Evolutionary conservation across 257 asterid species (phyloP).

Genomic region (Phtheirospermum japonicum): DNA sequence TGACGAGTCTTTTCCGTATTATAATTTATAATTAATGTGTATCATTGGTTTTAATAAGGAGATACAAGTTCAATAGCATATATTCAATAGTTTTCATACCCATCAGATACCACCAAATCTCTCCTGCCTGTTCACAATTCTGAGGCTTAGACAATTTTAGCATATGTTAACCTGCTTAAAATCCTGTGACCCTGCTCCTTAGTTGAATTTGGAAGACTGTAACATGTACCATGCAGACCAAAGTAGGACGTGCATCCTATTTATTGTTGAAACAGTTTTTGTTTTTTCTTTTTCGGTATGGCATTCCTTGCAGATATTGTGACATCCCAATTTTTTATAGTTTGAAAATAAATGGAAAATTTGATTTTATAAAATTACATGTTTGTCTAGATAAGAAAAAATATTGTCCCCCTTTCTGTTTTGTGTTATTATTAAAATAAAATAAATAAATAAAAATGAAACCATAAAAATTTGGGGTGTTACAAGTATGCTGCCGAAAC

Average conservation of each 20-base stretch:
- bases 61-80: too few relatives aligned
- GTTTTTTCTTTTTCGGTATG: neutral
- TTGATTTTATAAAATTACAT: too few relatives aligned
- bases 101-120: neutral
- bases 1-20: too few relatives aligned
- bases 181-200: neutral
- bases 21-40: too few relatives aligned
- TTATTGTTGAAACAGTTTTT: neutral
- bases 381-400: too few relatives aligned
- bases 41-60: too few relatives aligned
- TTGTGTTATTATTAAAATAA: too few relatives aligned
- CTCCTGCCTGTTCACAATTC: neutral
- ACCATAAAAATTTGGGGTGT: too few relatives aligned
- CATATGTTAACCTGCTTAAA: neutral
- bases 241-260: neutral
- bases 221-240: conserved; percentile 10
- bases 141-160: neutral
- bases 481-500: neutral
- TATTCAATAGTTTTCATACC: neutral
- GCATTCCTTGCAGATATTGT: neutral
- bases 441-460: too few relatives aligned
- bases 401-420: too few relatives aligned
- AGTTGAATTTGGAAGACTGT: neutral
- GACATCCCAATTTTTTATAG: neutral
- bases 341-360: too few relatives aligned